Evolutionary conservation across 2,329 filamentous ascomycete genomes (phyloP).

Genomic region (Basipetospora chlamydospora): DNA sequence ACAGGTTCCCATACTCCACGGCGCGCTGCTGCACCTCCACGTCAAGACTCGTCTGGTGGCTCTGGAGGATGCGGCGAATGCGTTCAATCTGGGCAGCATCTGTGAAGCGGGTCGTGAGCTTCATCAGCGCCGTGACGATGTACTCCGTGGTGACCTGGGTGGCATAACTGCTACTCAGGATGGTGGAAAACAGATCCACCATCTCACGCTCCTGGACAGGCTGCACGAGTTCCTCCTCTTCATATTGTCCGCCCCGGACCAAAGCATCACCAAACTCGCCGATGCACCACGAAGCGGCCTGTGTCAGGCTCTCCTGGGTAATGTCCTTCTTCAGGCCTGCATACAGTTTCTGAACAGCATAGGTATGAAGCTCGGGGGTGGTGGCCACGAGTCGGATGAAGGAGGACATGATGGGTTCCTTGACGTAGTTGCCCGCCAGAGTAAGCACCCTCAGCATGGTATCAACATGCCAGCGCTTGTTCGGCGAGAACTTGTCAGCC

Average conservation of each 20-base stretch:
- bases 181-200: constrained; percentile 80
- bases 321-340: constrained; percentile 86
- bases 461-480: constrained; percentile 96
- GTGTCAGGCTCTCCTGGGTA: constrained; percentile 86
- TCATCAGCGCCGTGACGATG: constrained; percentile 88
- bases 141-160: constrained; percentile 88
- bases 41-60: constrained; percentile 73
- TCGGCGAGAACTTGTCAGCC: constrained; percentile 87
- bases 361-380: constrained; percentile 86
- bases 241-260: constrained; percentile 78
- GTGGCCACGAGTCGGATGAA: constrained; percentile 93
- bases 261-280: constrained; percentile 90
- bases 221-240: constrained; percentile 77
- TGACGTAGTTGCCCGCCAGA: constrained; percentile 89
- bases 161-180: constrained; percentile 88
- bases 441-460: constrained; percentile 92
- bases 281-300: constrained; percentile 93
- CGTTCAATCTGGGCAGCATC: constrained; percentile 79
- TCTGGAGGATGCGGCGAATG: constrained; percentile 61
- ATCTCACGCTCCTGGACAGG: constrained; percentile 78
- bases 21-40: constrained; percentile 93
- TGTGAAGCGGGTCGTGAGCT: constrained; percentile 76
- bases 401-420: constrained; percentile 92
- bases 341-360: constrained; percentile 92
- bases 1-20: constrained; percentile 92